Percentiles rank a stretch among this genome's conserved stretches.
phyloP scores from a whole-genome alignment of 495 filamentous ascomycete genomes.

The Annulohypoxylon stygium region DNA sequence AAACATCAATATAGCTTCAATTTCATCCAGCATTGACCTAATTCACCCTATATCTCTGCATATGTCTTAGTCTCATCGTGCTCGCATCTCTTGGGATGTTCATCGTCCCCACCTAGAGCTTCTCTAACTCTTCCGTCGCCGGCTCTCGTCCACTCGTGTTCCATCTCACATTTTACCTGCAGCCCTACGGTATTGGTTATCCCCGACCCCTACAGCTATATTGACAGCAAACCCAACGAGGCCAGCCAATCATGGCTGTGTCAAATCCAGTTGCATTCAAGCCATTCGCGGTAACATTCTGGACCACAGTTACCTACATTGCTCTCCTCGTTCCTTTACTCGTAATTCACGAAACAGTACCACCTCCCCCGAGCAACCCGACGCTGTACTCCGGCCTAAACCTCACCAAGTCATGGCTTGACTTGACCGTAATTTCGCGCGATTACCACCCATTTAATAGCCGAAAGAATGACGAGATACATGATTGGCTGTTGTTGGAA shows the following conservation, averaged over 20 bases:
- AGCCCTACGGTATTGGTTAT: constrained; percentile 35
- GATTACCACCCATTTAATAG: constrained; percentile 92
- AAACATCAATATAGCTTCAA: constrained; percentile 28
- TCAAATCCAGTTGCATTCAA: constrained; percentile 65
- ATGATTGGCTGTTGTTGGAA: constrained; percentile 79
- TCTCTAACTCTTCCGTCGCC: constrained; percentile 24
- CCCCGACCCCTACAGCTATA: constrained; percentile 34
- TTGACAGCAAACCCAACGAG: constrained; percentile 29
- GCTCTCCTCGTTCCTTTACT: constrained; percentile 77
- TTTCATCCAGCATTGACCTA: constrained; percentile 8
- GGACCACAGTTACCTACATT: constrained; percentile 76
- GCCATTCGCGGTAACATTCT: constrained; percentile 77
- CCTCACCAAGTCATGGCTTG: constrained; percentile 86
- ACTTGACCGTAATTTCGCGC: constrained; percentile 79
- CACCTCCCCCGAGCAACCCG: constrained; percentile 71
- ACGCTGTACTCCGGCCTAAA: constrained; percentile 73
- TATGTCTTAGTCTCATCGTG: constrained; percentile 21
- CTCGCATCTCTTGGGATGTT: constrained; percentile 35
- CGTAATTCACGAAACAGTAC: constrained; percentile 80
- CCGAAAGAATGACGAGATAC: constrained; percentile 81
- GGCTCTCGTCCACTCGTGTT: constrained; percentile 20
- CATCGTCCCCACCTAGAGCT: constrained; percentile 39
- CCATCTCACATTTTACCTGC: constrained; percentile 37
- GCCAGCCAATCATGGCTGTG: constrained; percentile 50
- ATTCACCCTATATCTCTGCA: constrained; percentile 4